Percentiles rank a stretch among this genome's conserved stretches.
These are phyloP conservation scores for Populus trichocarpa DNA, from an alignment of 441 rosid species.

Conservation along the genomic window DNA sequence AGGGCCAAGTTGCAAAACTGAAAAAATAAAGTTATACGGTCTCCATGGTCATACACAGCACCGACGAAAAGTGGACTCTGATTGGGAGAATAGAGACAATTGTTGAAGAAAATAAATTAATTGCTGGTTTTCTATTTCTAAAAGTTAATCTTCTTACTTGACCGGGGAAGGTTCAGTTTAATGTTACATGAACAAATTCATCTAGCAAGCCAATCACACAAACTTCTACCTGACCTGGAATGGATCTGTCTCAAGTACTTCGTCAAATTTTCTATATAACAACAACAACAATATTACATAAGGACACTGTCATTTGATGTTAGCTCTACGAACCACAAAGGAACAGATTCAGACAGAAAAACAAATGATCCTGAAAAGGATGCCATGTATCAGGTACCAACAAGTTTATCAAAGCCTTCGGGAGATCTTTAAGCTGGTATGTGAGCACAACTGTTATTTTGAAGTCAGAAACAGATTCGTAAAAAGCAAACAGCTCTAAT, in stretches of 20 bases:
- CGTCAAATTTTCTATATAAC: constrained; percentile 24
- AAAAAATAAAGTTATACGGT: neutral
- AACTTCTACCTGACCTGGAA: constrained; percentile 19
- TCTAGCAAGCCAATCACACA: constrained; percentile 22
- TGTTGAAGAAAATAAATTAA: neutral
- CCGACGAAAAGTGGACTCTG: neutral
- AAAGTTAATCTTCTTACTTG: constrained; percentile 23
- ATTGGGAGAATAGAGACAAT: constrained; percentile 10
- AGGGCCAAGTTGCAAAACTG: neutral
- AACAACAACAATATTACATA: constrained; percentile 33
- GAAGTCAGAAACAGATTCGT: constrained; percentile 24
- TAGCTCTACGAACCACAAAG: constrained; percentile 30
- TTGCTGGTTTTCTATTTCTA: constrained; percentile 14
- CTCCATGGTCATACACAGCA: neutral
- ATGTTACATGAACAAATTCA: constrained; percentile 34
- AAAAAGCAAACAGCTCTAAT: constrained; percentile 16
- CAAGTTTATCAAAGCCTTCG: constrained; percentile 16
- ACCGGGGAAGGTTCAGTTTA: constrained; percentile 18
- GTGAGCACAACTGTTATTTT: constrained; percentile 20
- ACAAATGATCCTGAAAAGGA: constrained; percentile 24
- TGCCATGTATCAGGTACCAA: constrained; percentile 15
- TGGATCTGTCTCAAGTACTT: constrained; percentile 18
- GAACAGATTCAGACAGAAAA: constrained; percentile 23
- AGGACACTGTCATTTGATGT: constrained; percentile 27
- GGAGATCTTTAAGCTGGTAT: constrained; percentile 9